Conservation (phyloP, 2,329 filamentous ascomycete genomes). For the Fusarium buxicola region DNA sequence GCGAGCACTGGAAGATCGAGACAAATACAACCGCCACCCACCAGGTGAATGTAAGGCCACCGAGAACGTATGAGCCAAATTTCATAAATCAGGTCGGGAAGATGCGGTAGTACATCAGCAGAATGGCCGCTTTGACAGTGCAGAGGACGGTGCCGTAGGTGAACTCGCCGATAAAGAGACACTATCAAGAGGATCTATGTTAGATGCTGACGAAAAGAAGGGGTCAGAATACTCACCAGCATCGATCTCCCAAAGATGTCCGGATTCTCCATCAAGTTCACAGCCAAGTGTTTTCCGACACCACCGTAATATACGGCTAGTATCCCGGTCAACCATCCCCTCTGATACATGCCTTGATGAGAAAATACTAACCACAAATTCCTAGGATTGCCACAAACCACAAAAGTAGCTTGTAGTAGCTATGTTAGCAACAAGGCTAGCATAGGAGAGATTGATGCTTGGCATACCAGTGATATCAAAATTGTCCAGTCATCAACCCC, state of each 20-base stretch:
- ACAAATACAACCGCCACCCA: constrained; percentile 9
- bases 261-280: constrained; percentile 9
- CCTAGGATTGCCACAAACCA: not conserved
- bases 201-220: fast-evolving
- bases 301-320: not conserved
- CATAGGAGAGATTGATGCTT: no score
- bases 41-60: not conserved
- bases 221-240: not conserved
- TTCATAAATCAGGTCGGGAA: constrained; percentile 13
- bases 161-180: constrained; percentile 4
- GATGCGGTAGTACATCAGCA: constrained; percentile 5
- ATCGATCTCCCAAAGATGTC: not conserved
- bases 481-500: constrained; percentile 9
- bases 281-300: constrained; percentile 11
- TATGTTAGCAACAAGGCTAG: not conserved
- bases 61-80: not conserved
- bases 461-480: not conserved
- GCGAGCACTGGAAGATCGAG: constrained; percentile 13
- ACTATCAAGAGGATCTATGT: not conserved
- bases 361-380: not conserved
- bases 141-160: constrained; percentile 12
- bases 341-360: not conserved
- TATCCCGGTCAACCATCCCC: not conserved
- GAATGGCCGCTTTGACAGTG: constrained; percentile 5
- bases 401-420: not conserved